These are phyloP conservation scores for Coemansia aciculifera DNA, from an alignment of 192 early-diverging fungal species.

Conservation along the genomic window DNA sequence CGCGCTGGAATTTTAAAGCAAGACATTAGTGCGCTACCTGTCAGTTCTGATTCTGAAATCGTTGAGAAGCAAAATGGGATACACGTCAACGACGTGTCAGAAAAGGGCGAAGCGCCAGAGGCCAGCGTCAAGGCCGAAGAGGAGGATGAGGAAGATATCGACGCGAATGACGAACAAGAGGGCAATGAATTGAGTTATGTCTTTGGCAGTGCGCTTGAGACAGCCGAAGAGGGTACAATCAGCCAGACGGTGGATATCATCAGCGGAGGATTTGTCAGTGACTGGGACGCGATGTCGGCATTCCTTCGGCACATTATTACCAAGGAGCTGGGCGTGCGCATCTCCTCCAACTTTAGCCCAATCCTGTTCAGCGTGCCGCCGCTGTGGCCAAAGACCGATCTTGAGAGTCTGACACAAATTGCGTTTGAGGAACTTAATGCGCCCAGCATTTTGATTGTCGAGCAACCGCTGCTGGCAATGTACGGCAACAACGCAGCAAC, in stretches of 20 bases:
- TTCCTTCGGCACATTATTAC: slow-evolving; percentile 79
- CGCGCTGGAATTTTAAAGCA: slow-evolving; percentile 28
- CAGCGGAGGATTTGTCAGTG: slow-evolving; percentile 59
- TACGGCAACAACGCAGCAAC: slow-evolving; percentile 77
- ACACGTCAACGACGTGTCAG: not conserved
- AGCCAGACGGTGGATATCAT: slow-evolving; percentile 58
- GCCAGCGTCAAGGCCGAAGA: slow-evolving; percentile 3
- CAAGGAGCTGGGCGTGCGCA: slow-evolving; percentile 73
- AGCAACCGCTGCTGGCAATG: slow-evolving; percentile 79
- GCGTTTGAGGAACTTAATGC: slow-evolving; percentile 92
- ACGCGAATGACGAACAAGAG: slow-evolving; percentile 15
- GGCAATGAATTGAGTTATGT: slow-evolving; percentile 35
- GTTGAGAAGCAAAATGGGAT: slow-evolving; percentile 3
- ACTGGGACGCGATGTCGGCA: slow-evolving; percentile 74
- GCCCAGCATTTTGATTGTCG: slow-evolving; percentile 76
- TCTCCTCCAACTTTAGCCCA: slow-evolving; percentile 73
- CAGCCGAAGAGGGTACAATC: slow-evolving; percentile 20
- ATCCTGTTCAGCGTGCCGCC: slow-evolving; percentile 79
- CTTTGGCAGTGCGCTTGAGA: slow-evolving; percentile 47
- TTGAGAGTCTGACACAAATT: slow-evolving; percentile 80
- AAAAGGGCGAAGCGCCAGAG: slow-evolving; percentile 1
- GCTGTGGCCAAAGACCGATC: slow-evolving; percentile 77
- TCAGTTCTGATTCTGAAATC: not conserved
- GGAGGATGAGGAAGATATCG: not conserved
- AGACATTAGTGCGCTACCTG: not conserved